These are phyloP conservation scores for Fusarium stilboides DNA, from an alignment of 2,329 filamentous ascomycete genomes.

Conservation along the genomic window DNA sequence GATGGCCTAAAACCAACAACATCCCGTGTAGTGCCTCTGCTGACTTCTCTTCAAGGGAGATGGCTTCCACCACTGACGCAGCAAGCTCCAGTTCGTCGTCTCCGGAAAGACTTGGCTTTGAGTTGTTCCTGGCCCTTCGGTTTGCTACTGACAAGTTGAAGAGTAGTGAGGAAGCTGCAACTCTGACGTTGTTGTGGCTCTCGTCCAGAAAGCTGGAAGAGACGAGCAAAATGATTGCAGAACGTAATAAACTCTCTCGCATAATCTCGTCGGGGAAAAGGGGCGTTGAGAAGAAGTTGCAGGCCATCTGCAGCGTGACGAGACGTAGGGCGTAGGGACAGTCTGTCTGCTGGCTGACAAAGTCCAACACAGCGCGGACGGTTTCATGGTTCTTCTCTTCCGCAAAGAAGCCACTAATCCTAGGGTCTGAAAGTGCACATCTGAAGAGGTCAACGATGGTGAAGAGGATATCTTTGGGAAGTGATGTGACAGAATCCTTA, in stretches of 20 bases:
- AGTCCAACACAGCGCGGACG: constrained; percentile 71
- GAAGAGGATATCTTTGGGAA: constrained; percentile 80
- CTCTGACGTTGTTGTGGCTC: constrained; percentile 79
- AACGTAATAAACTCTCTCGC: constrained; percentile 64
- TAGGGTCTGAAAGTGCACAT: constrained; percentile 80
- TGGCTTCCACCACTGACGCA: constrained; percentile 84
- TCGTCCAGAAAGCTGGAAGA: constrained; percentile 85
- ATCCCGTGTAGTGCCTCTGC: constrained; percentile 83
- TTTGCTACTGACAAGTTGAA: constrained; percentile 86
- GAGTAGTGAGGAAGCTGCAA: constrained; percentile 85
- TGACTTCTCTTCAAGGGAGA: constrained; percentile 71
- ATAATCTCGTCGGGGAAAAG: constrained; percentile 79
- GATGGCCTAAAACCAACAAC: constrained; percentile 80
- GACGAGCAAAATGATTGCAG: constrained; percentile 76
- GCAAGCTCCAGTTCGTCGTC: constrained; percentile 85
- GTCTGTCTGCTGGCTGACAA: constrained; percentile 68
- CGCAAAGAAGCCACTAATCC: constrained; percentile 86
- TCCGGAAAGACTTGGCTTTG: constrained; percentile 73
- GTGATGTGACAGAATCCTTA: constrained; percentile 64
- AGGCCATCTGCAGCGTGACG: constrained; percentile 85
- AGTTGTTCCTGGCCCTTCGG: constrained; percentile 73
- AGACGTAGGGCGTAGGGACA: constrained; percentile 88
- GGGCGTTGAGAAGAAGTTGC: constrained; percentile 85
- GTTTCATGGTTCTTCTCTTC: constrained; percentile 79
- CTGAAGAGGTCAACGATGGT: constrained; percentile 89